These are phyloP conservation scores for Thalassiosira delicatula DNA, from an alignment of 352 stramenopile genomes.

Conservation along the genomic window DNA sequence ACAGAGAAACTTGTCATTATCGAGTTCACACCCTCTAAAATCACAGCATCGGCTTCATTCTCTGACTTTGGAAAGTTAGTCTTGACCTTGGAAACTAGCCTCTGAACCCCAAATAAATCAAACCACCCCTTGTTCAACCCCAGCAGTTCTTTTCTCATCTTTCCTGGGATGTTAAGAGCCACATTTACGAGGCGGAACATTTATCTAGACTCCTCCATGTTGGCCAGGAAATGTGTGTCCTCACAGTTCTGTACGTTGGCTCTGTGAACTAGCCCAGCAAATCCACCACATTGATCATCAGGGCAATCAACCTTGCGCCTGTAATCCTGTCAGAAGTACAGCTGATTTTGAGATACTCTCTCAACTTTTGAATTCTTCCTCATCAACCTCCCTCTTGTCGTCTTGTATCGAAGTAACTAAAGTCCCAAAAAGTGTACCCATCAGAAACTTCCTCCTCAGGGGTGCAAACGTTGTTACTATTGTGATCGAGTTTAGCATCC, in stretches of 20 bases:
- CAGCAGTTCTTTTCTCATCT: background rate
- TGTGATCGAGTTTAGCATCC: too few relatives aligned
- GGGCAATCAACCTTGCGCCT: background rate
- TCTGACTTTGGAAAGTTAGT: background rate
- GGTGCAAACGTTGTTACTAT: too few relatives aligned
- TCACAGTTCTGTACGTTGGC: background rate
- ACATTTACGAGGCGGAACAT: conserved; percentile 1
- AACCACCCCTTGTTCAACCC: background rate
- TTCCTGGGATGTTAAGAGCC: background rate
- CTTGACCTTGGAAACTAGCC: background rate
- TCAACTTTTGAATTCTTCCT: background rate
- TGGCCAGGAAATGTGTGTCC: background rate
- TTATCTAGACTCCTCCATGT: background rate
- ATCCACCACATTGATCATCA: conserved; percentile 1
- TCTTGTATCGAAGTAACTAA: background rate
- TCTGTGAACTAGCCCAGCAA: background rate
- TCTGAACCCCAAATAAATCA: background rate
- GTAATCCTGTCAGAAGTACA: conserved; percentile 26
- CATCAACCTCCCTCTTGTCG: background rate
- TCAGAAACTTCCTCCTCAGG: too few relatives aligned
- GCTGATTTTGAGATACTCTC: background rate
- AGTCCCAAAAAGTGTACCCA: background rate
- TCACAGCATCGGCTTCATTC: background rate
- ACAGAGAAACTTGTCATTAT: conserved; percentile 22
- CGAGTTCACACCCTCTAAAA: background rate